Evolutionary conservation across 495 filamentous ascomycete species (phyloP).

Genomic region (Rhizodiscina lignyota): DNA sequence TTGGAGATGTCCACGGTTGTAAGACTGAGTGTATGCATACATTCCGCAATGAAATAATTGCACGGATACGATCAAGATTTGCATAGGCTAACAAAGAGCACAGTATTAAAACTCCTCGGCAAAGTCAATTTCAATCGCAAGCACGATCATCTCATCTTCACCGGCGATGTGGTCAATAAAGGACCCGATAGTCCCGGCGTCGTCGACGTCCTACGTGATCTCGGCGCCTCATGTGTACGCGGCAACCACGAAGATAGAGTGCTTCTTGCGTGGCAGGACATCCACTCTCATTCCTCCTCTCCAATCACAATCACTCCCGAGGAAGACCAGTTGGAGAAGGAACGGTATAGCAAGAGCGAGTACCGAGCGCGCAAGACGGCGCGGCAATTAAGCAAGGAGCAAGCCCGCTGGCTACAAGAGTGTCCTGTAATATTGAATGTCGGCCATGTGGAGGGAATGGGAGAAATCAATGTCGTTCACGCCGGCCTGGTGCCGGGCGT

Average conservation of each 20-base stretch:
- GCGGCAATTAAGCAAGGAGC: slow-evolving; percentile 33
- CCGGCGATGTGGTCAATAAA: slow-evolving; percentile 76
- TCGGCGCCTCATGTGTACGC: slow-evolving; percentile 62
- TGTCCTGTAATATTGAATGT: slow-evolving; percentile 63
- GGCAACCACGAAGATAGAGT: slow-evolving; percentile 90
- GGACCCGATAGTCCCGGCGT: slow-evolving; percentile 74
- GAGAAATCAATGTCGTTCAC: slow-evolving; percentile 59
- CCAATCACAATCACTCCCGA: slow-evolving; percentile 13
- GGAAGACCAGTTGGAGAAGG: slow-evolving; percentile 3
- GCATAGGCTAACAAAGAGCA: neutral
- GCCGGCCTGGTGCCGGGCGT: slow-evolving; percentile 67
- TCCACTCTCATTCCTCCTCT: slow-evolving; percentile 4
- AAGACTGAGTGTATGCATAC: slow-evolving; percentile 41
- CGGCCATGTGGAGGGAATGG: slow-evolving; percentile 38
- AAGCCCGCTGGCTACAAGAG: slow-evolving; percentile 49
- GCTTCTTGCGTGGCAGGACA: slow-evolving; percentile 28
- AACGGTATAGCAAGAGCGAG: slow-evolving; percentile 21
- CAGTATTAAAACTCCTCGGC: slow-evolving; percentile 42
- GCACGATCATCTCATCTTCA: slow-evolving; percentile 63
- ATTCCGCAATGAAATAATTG: neutral
- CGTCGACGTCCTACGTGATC: slow-evolving; percentile 49
- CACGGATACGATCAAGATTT: neutral
- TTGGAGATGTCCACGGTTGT: slow-evolving; percentile 90
- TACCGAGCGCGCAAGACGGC: slow-evolving; percentile 30
- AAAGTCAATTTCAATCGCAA: slow-evolving; percentile 45